Conservation (phyloP, 805 yeast species). For the Saccharomycopsis oosterbeekiorum region DNA sequence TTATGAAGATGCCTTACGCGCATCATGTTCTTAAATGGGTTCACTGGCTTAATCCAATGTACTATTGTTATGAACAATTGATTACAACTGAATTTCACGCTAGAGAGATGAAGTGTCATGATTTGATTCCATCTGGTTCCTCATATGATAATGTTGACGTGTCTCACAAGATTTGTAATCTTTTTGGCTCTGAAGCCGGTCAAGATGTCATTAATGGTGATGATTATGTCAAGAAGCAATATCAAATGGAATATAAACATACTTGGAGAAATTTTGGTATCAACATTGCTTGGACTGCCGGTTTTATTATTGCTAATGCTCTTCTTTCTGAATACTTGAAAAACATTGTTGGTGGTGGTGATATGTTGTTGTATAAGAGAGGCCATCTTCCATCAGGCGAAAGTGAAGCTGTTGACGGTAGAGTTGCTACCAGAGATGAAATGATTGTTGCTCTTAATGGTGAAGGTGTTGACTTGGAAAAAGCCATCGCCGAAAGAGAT, state of each 20-base stretch:
- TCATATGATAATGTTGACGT: slow-evolving; percentile 37
- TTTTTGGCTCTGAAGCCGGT: slow-evolving; percentile 43
- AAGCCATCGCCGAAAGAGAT: slow-evolving; percentile 24
- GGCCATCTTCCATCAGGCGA: slow-evolving; percentile 30
- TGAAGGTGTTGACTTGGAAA: slow-evolving; percentile 24
- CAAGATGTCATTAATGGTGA: slow-evolving; percentile 40
- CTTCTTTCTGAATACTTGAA: slow-evolving; percentile 30
- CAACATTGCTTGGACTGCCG: slow-evolving; percentile 35
- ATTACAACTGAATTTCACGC: slow-evolving; percentile 49
- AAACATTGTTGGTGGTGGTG: slow-evolving; percentile 32
- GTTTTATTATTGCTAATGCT: slow-evolving; percentile 27
- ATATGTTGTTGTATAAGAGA: slow-evolving; percentile 35
- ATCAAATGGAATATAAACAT: slow-evolving; percentile 30
- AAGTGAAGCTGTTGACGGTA: slow-evolving; percentile 27
- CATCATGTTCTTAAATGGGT: slow-evolving; percentile 38
- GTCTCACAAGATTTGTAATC: slow-evolving; percentile 39
- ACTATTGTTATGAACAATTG: slow-evolving; percentile 43
- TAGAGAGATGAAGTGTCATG: slow-evolving; percentile 41
- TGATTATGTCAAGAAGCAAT: slow-evolving; percentile 32
- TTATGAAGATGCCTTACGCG: slow-evolving; percentile 34
- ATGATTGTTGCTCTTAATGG: slow-evolving; percentile 27
- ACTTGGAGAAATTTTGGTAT: slow-evolving; percentile 38
- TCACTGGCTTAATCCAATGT: slow-evolving; percentile 39
- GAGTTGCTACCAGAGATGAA: slow-evolving; percentile 30
- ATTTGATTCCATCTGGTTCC: slow-evolving; percentile 43